Conservation (phyloP, 495 filamentous ascomycete species). For the Aspergillus steynii region DNA sequence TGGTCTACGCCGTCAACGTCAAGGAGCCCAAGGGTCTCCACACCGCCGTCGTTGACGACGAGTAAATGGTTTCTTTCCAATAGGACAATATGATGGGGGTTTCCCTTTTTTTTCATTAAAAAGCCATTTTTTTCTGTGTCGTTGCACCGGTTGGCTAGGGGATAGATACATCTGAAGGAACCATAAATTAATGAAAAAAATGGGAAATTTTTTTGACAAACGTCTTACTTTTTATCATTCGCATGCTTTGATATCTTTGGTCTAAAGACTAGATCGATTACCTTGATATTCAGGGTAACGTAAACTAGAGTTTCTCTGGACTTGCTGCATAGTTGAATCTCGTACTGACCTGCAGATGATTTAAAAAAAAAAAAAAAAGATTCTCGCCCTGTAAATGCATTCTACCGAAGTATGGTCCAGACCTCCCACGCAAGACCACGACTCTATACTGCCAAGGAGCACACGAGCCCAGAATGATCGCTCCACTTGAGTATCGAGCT, state of each 20-base stretch:
- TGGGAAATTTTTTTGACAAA: not conserved
- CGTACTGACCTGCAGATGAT: no score
- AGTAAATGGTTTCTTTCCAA: slow-evolving; percentile 32
- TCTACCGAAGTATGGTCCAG: no score
- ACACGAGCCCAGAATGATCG: no score
- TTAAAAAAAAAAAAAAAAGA: no score
- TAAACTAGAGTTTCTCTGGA: no score
- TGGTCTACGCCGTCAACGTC: slow-evolving; percentile 98
- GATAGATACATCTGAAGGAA: not conserved
- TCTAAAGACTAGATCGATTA: not conserved
- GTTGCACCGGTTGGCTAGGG: not conserved
- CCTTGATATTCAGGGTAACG: no score
- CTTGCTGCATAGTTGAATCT: no score
- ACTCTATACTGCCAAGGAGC: no score
- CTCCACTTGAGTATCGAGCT: no score
- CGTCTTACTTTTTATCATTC: not conserved
- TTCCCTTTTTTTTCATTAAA: not conserved
- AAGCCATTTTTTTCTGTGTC: not conserved
- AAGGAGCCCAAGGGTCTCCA: slow-evolving; percentile 97
- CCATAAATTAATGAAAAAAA: not conserved
- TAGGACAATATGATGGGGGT: not conserved
- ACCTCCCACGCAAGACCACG: no score
- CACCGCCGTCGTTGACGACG: slow-evolving; percentile 72
- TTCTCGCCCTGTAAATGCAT: no score
- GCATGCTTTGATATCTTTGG: not conserved